A percentile compares a stretch with the other conserved stretches of the same genome.
phyloP scores from a whole-genome alignment of 1,284 basidiomycete genomes.

The Pseudozyma sp. region DNA sequence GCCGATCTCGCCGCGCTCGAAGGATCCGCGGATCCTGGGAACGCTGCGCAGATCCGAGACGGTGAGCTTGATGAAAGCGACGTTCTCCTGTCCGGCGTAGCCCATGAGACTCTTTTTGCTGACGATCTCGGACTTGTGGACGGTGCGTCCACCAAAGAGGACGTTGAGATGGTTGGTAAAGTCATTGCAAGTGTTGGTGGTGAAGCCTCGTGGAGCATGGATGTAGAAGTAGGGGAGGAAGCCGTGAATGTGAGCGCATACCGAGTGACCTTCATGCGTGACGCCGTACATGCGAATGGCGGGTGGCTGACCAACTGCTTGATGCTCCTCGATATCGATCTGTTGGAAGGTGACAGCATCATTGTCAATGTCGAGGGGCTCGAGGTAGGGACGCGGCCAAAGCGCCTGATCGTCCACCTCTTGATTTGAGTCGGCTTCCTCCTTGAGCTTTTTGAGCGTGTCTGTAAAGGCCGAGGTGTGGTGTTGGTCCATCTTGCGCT shows the following conservation, averaged over 20 bases:
- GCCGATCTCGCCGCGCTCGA: constrained; percentile 65
- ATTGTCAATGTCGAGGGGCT: constrained; percentile 44
- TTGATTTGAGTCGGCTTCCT: constrained; percentile 46
- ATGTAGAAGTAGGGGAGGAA: constrained; percentile 68
- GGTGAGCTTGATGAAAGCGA: constrained; percentile 66
- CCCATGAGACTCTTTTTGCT: constrained; percentile 66
- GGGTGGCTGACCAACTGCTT: constrained; percentile 52
- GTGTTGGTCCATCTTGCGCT: constrained; percentile 49
- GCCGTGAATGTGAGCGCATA: constrained; percentile 66
- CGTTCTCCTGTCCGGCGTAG: constrained; percentile 62
- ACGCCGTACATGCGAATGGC: constrained; percentile 67
- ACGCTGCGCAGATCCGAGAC: constrained; percentile 59
- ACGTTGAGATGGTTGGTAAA: constrained; percentile 66
- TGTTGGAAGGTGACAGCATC: constrained; percentile 65
- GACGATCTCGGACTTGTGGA: constrained; percentile 51
- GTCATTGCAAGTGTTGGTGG: constrained; percentile 56
- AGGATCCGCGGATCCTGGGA: constrained; percentile 59
- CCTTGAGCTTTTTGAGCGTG: constrained; percentile 57
- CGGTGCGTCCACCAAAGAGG: constrained; percentile 52
- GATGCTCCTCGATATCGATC: constrained; percentile 67
- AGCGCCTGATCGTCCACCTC: constrained; percentile 46
- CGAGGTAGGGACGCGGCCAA: constrained; percentile 59
- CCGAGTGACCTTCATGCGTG: constrained; percentile 61
- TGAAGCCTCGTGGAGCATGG: constrained; percentile 64
- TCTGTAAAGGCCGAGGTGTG: constrained; percentile 56